Conservation (phyloP, 306 rosid genomes). For the Malus fusca region DNA sequence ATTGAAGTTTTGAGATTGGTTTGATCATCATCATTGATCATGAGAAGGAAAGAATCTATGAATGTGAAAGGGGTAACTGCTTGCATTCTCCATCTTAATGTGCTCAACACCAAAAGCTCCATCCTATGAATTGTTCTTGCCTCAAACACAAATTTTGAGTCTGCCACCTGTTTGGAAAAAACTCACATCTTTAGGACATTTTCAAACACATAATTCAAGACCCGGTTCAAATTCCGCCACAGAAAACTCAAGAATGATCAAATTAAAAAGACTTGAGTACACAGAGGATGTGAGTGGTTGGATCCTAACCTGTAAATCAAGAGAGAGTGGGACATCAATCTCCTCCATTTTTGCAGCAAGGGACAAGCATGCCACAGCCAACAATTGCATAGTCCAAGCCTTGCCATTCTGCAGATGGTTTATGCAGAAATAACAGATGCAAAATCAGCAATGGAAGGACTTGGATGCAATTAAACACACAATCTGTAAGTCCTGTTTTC, state of each 20-base stretch:
- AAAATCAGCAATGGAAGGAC: neutral
- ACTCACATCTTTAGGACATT: neutral
- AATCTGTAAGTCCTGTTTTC: neutral
- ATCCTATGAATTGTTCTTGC: slow-evolving; percentile 81
- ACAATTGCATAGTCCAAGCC: slow-evolving; percentile 89
- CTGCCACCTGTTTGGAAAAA: slow-evolving; percentile 51
- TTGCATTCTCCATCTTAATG: slow-evolving; percentile 92
- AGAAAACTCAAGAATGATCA: neutral
- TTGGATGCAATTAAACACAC: neutral
- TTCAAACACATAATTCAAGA: no score
- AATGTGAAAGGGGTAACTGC: slow-evolving; percentile 81
- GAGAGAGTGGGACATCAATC: slow-evolving; percentile 55
- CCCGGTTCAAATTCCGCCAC: neutral
- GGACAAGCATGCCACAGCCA: slow-evolving; percentile 85
- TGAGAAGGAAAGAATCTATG: slow-evolving; percentile 64
- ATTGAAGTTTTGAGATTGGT: slow-evolving; percentile 34
- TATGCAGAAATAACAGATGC: neutral
- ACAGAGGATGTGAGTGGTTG: neutral
- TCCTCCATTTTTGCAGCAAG: slow-evolving; percentile 91
- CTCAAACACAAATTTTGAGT: slow-evolving; percentile 70
- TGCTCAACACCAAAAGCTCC: slow-evolving; percentile 88
- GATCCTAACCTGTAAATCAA: slow-evolving; percentile 72
- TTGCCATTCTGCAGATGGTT: slow-evolving; percentile 46
- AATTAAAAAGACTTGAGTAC: neutral
- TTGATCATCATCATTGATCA: slow-evolving; percentile 51